Evolutionary conservation across 805 yeast genomes (phyloP), one percentile per base, ranked within the genome.

Genomic region (Blastobotrys chiropterorum): DNA sequence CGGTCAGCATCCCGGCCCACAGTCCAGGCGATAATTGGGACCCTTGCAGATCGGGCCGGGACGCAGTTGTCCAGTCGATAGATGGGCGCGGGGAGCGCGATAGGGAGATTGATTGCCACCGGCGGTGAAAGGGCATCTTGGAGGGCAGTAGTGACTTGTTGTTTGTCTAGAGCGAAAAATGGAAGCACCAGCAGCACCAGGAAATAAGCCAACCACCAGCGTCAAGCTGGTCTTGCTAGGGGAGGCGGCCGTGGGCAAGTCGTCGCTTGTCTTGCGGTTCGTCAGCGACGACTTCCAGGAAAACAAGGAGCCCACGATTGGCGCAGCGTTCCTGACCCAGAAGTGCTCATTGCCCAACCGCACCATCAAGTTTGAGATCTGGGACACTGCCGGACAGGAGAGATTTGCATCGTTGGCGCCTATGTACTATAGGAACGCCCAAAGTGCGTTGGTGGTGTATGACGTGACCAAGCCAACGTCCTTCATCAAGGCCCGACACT

Each of bases 381-480:
- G 78, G 79, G 98, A 90, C 67, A 90, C 98, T 13, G 98, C 98
- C 1, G 99, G 99, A 17, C 98, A 92, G 73, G 99, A 92, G 68
- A 73, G 99, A 57, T 92, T 92, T 74, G 97, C 97, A 14, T 83
- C 92, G 21, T 77, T 92, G 63, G 97, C 98, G 0, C 98, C 98
- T 26, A 85, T 92, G 94, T 92, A 92, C 71, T 92, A 92, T 72
- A 80, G 99, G 67, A 92, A 94, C 64, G 97, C 99, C 14, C 97
- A 90, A 67, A 95, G 96, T 22, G 98, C 98, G 0, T 73, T 92
- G 56, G 96, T 94, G 13, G 99, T 92, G 7, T 92, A 92, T 67
- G 99, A 92, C 64, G 81, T 92, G 59, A 90, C 98, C 40, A 90
- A 90, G 65, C 96, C 97, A 2, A 94, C 95, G 13, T 85, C 95